Evolutionary conservation across 2,329 filamentous ascomycete species (phyloP), one percentile per base, ranked within the genome.

Genomic region (Neophaeococcomyces mojaviensis): DNA sequence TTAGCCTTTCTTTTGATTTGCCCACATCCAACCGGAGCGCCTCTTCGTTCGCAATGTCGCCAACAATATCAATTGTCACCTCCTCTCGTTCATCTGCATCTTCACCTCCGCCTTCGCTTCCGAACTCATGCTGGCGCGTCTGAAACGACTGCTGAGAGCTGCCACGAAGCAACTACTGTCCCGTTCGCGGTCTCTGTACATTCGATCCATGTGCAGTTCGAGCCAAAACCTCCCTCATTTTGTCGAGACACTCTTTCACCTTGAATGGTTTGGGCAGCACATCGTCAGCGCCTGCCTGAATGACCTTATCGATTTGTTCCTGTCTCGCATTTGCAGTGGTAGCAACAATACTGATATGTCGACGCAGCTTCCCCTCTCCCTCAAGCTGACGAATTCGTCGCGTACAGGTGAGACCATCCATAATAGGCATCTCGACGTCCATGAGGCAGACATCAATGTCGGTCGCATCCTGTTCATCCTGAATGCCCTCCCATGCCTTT

Each of bases 401-500:
- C 12, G 84, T 79, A 51, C 84, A 86, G 2, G 82, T 82, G 62
- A 85, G 77, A 31, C 85, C 85, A 57, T 88, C 83, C 84, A 88
- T 88, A 35, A 87, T 73, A 1, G 84, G 84, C 84, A 88, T 88
- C 58, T 88, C 84, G 39, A 87, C 70, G 58, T 88, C 85, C 84
- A 88, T 87, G 4, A 88, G 63, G 9, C 88, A 79, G 19, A 33
- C 26, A 22, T 41, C 39, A 15, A 41, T 26, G n/a, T 20, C 9
- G 19, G n/a, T 19, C 39, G 16, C 15, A 9, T 4, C n/a, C 12
- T n/a, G n/a, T n/a, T n/a, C n/a, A n/a, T n/a, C n/a, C n/a, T 30
- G n/a, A 15, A 4, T 15, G 13, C 13, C 20, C 4, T 44, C 16
- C 41, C 20, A 39, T 2, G 24, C n/a, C 7, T 20, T 12, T 4